Base-by-base conservation (phyloP, 768 basidiomycete genomes). In the Tremella yokohamensis region DNA sequence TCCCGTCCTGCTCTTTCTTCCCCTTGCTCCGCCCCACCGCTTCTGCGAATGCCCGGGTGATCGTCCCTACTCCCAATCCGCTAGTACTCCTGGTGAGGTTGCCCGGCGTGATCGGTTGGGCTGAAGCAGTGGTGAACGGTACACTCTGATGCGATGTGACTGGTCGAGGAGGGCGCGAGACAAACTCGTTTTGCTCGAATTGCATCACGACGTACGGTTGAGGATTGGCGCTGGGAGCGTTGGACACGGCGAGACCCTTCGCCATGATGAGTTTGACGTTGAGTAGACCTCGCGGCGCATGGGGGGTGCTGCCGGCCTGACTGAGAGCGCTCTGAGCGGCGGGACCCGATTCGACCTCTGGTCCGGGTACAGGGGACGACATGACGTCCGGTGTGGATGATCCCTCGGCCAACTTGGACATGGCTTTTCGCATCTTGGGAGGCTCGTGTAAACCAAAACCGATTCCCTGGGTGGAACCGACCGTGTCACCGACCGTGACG, bases 111-210 rank as follows among this genome's bases (percentile, higher is more conserved):
- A 69, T 60, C 1, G 69, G 72, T 54, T 74, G 72, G 42, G 69
- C 59, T 18, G 68, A 63, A 8, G 69, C 61, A 1, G 68, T 69
- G 4, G 72, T 74, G 61, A 74, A 74, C 4, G 69, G 67, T 2
- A 73, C 71, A 24, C 63, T 58, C 8, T 59, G 38, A 26, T 59
- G 61, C 15, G 72, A 65, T 18, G 66, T 42, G 18, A 61, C 65
- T 15, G 69, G 72, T 37, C 62, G 64, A 9, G 73, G 69, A 37
- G 73, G 73, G 18, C 96, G 81, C 67, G 86, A 86, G 76, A 99
- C 86, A 73, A 97, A 99, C 78, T 99, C 96, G 82, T 91, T 97
- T 78, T 98, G 89, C 80, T 99, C 96, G 78, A 97, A 99, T 77
- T 92, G 88, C 66, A 93, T 92, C 75, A 98, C 93, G 68, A 92